Evolutionary conservation across 192 early-diverging fungal genomes (phyloP), one percentile per base, ranked within the genome.

Genomic region (Coemansia sp.): DNA sequence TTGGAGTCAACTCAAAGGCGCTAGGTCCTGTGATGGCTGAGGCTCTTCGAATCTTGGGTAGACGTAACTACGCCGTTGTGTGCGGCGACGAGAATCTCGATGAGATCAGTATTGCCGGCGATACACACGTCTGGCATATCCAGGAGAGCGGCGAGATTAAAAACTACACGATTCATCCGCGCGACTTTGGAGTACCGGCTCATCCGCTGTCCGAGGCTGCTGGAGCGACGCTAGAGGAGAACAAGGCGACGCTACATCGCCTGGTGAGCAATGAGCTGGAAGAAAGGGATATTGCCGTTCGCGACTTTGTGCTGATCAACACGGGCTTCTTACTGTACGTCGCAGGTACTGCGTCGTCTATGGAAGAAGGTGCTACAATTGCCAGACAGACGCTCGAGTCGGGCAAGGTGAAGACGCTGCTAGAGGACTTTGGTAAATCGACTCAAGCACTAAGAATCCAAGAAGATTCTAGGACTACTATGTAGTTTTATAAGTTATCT

Each of bases 281-380:
- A 52, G 80, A 80, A 1, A 84, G 85, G 2, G 73, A 89, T 17
- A 43, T 67, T 9, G 87, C 94, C 7, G 86, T 98, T 35, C 75
- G 94, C 43, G 93, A 96, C 74, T 98, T 92, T 85, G 92, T 98
- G 3, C 80, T 96, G 23, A 68, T 98, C 64, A 98, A 98, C 73
- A 87, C 94, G 1, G 91, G 89, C 30, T 93, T 93, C 6, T 64
- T 95, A 39, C 75, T 96, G 70, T 88, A 88, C 30, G 89, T 96
- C 37, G 80, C 88, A 21, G 94, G 93, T 43, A 87, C 87, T 35
- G 93, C 93, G 1, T 65, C 60, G 7, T 80, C 86, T 65, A 90
- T 92, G 67, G 80, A 86, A 50, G 89, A 94, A 4, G 95, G 91
- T 7, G 93, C 94, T 4, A 33, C 66, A 35, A 64, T 94, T 28